Base-by-base conservation (phyloP, 2,329 filamentous ascomycete genomes). In the Hymenoscyphus occultus region DNA sequence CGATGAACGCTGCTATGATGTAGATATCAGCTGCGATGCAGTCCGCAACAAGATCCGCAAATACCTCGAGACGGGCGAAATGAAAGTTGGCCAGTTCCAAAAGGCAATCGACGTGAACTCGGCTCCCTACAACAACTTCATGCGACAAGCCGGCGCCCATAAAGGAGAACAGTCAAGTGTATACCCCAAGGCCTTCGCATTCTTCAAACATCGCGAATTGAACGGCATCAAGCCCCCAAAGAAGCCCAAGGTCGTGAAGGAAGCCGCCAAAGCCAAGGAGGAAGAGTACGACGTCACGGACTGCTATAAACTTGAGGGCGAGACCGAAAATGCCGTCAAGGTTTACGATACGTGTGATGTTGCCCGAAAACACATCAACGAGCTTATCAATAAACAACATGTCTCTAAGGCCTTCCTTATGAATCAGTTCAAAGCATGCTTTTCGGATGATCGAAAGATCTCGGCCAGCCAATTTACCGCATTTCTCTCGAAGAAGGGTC, bases 201-300 rank as follows among this genome's bases (percentile, higher is more conserved):
- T 80, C 73, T 86, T 86, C 77, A 81, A 81, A 71, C 80, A 79
- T 70, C 77, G 83, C 39, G 81, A 86, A 69, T 70, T 82, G 45
- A 76, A 79, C 40, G 83, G 82, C 1, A 72, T 84, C 35, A 77
- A 79, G 54, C 22, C 54, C 14, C 35, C 56, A 0, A 74, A 74
- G 61, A 73, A 75, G 69, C 69, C 74, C 42, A 79, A 78, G 70
- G 35, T 35, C 2, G 35, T 35, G 35, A 35, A 35, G 35, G 9
- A 35, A 35, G 35, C 35, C 5, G 35, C 35, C 35, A 35, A 35
- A 35, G 35, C 35, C 35, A 35, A 35, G 35, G 35, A 35, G 35
- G 35, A 35, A 35, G 35, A 35, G 35, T 35, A 35, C 35, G 35
- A 35, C 35, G 35, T 35, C 35, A 35, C 35, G 9, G 35, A 35